phyloP scores from a whole-genome alignment of 257 asterid genomes.

The Solanum pinnatisectum region DNA sequence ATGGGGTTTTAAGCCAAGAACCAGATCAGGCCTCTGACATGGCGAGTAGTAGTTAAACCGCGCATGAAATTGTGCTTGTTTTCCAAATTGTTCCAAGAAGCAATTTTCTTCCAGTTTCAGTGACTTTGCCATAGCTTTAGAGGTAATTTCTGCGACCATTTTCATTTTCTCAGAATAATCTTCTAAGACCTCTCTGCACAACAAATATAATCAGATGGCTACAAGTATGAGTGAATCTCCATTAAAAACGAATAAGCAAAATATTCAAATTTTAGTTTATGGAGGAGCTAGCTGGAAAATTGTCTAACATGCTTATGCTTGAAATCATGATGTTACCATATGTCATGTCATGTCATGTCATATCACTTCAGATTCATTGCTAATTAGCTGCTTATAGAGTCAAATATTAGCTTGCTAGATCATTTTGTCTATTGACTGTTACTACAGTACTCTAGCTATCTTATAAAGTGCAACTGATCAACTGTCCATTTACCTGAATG shows the following conservation, averaged over 20 bases:
- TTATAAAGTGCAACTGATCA: neutral
- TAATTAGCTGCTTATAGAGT: neutral
- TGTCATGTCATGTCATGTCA: neutral
- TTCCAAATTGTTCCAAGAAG: conserved; percentile 39
- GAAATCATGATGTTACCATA: neutral
- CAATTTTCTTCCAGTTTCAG: conserved; percentile 29
- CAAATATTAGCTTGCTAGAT: neutral
- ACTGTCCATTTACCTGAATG: conserved; percentile 24
- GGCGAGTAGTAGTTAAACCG: conserved; percentile 39
- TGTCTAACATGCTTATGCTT: neutral
- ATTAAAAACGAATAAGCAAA: neutral
- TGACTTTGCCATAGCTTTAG: conserved; percentile 43
- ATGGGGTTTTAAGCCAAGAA: conserved; percentile 48
- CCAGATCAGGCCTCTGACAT: conserved; percentile 34
- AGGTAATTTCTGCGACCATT: conserved; percentile 13
- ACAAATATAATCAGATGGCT: neutral
- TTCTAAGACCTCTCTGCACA: conserved; percentile 21
- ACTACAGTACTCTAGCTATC: neutral
- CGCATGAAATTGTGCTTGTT: conserved; percentile 13
- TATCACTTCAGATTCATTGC: neutral
- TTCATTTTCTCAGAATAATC: conserved; percentile 26
- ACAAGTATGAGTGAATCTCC: neutral
- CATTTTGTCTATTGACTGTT: neutral
- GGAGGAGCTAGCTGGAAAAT: neutral
- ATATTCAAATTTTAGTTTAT: neutral